These are phyloP conservation scores for Fusarium aywerte DNA, from an alignment of 2,329 filamentous ascomycete species.

Conservation along the genomic window DNA sequence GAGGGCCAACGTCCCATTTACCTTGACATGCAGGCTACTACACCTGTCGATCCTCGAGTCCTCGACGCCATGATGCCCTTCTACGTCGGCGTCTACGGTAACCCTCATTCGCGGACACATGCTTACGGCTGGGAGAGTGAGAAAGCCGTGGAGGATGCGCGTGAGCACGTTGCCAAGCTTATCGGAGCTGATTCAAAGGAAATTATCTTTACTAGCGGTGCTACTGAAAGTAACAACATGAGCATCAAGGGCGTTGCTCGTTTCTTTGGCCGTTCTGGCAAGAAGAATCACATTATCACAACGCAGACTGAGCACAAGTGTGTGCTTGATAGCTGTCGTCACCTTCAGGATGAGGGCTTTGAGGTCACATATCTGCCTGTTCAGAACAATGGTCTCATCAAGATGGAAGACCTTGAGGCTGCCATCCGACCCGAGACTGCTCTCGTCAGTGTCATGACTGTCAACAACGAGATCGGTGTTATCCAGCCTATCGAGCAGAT, in stretches of 20 bases:
- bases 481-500: constrained; percentile 96
- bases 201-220: constrained; percentile 98
- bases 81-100: constrained; percentile 93
- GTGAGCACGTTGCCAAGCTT: constrained; percentile 82
- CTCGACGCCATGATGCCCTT: constrained; percentile 97
- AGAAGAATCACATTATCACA: constrained; percentile 99
- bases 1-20: constrained; percentile 95
- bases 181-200: constrained; percentile 97
- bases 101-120: constrained; percentile 96
- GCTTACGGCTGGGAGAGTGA: constrained; percentile 99
- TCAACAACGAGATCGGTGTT: constrained; percentile 99
- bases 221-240: constrained; percentile 99
- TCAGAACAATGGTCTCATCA: constrained; percentile 83
- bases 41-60: constrained; percentile 91
- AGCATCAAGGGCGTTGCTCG: constrained; percentile 97
- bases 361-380: constrained; percentile 98
- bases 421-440: constrained; percentile 92
- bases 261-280: constrained; percentile 91
- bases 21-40: constrained; percentile 98
- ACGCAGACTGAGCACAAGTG: constrained; percentile 99
- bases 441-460: constrained; percentile 96
- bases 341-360: constrained; percentile 96
- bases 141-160: constrained; percentile 88
- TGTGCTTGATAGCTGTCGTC: constrained; percentile 94
- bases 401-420: constrained; percentile 84